Evolutionary conservation across 495 filamentous ascomycete genomes (phyloP).

Genomic region (Podospora australis): DNA sequence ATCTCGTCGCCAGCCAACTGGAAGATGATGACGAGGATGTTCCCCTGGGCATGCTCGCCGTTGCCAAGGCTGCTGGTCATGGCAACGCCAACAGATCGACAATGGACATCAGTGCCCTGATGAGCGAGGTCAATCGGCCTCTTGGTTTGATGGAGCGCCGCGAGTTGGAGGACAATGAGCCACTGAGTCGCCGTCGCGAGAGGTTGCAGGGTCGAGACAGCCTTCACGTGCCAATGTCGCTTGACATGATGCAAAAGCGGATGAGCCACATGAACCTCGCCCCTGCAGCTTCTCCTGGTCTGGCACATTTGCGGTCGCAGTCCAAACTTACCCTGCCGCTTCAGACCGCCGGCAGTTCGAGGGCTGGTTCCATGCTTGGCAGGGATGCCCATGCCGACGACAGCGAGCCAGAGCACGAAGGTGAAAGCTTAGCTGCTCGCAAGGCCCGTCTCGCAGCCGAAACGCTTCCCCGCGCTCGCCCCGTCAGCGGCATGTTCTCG

Average conservation of each 20-base stretch:
- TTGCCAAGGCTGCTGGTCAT: constrained; percentile 46
- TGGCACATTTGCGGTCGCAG: constrained; percentile 17
- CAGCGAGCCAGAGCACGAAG: constrained; percentile 53
- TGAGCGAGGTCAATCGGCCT: constrained; percentile 52
- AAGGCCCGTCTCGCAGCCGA: constrained; percentile 59
- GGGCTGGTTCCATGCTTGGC: constrained; percentile 9
- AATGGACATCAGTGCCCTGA: constrained; percentile 45
- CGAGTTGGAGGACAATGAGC: constrained; percentile 86
- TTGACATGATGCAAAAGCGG: constrained; percentile 28
- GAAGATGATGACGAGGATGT: constrained; percentile 67
- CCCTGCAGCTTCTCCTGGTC: background rate
- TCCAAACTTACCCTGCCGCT: constrained; percentile 19
- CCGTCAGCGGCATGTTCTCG: constrained; percentile 71
- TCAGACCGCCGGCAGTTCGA: constrained; percentile 7
- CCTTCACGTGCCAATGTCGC: constrained; percentile 15
- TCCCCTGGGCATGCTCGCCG: constrained; percentile 75
- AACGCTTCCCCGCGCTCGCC: constrained; percentile 46
- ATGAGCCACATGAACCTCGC: constrained; percentile 30
- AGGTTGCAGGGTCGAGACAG: constrained; percentile 57
- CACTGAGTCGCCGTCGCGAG: constrained; percentile 71
- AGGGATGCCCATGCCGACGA: constrained; percentile 12
- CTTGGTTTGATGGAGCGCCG: constrained; percentile 78
- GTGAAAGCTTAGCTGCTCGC: constrained; percentile 74
- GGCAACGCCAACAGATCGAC: constrained; percentile 19
- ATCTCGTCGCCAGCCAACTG: constrained; percentile 32